Evolutionary conservation across 2,329 filamentous ascomycete genomes (phyloP).

Genomic region (Fusarium sterilihyphosum): DNA sequence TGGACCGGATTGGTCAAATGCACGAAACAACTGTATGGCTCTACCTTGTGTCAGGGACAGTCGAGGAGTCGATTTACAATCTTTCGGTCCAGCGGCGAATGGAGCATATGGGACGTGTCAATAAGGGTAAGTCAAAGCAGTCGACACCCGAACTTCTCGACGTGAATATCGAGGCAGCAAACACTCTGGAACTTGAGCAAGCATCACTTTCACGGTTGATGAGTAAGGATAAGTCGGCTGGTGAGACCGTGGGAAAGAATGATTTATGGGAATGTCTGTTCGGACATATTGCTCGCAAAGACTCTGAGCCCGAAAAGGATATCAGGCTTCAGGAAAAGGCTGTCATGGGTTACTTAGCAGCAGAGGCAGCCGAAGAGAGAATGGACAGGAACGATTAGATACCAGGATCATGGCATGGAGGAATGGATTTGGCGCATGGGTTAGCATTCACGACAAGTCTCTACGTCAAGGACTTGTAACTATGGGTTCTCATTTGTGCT

Average conservation of each 20-base stretch:
- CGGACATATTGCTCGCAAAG: constrained; percentile 60
- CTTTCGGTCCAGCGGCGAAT: constrained; percentile 83
- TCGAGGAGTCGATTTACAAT: constrained; percentile 92
- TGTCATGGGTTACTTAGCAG: constrained; percentile 56
- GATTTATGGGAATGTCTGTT: constrained; percentile 94
- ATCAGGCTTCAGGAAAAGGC: constrained; percentile 47
- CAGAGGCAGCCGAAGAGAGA: constrained; percentile 56
- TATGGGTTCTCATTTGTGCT: background rate
- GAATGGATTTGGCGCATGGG: background rate
- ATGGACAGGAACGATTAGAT: constrained; percentile 9
- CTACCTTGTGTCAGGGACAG: constrained; percentile 89
- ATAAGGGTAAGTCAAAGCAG: constrained; percentile 54
- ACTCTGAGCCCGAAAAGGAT: constrained; percentile 39
- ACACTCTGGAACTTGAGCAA: constrained; percentile 83
- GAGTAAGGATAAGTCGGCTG: constrained; percentile 73
- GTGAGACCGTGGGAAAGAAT: constrained; percentile 80
- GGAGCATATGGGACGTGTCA: constrained; percentile 71
- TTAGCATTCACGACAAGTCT: background rate
- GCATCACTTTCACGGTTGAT: constrained; percentile 77
- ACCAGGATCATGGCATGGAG: background rate
- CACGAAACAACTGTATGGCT: constrained; percentile 93
- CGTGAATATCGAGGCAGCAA: constrained; percentile 79
- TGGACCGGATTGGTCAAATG: constrained; percentile 92
- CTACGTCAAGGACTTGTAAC: background rate
- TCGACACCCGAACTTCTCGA: constrained; percentile 62